These are phyloP conservation scores for Mariannaea sp. DNA, from an alignment of 2,329 filamentous ascomycete species.

Conservation along the genomic window DNA sequence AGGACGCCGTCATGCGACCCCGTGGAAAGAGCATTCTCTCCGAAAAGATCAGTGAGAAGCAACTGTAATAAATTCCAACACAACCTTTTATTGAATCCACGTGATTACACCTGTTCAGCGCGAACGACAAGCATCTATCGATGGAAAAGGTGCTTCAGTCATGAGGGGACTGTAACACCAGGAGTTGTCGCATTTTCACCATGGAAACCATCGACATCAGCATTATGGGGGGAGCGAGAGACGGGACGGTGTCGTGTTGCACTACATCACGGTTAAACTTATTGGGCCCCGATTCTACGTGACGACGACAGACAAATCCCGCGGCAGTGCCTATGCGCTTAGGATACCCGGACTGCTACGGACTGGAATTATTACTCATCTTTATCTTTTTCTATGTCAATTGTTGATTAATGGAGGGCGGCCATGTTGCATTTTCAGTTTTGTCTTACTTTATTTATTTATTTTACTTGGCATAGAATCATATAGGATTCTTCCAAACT, in stretches of 20 bases:
- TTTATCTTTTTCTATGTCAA: conserved; percentile 1
- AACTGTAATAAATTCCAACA: conserved; percentile 29
- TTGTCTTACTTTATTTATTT: conserved; percentile 1
- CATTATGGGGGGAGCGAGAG: not conserved
- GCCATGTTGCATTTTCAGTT: conserved; percentile 14
- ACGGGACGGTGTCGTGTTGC: not conserved
- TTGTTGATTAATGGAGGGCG: conserved; percentile 16
- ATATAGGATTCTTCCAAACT: not conserved
- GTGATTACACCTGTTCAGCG: not conserved
- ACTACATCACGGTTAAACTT: not conserved
- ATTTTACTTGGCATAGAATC: not conserved
- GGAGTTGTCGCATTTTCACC: not conserved
- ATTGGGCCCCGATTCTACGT: not conserved
- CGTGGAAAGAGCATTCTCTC: conserved; percentile 44
- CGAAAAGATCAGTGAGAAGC: conserved; percentile 46
- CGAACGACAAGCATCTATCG: not conserved
- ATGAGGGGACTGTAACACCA: not conserved
- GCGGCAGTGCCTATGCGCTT: conserved; percentile 13
- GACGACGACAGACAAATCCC: conserved; percentile 8
- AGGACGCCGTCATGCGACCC: conserved; percentile 84
- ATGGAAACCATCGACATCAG: not conserved
- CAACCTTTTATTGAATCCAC: not conserved
- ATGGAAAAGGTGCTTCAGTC: too few species aligned
- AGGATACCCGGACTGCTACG: conserved; percentile 22
- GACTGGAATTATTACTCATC: not conserved